Conservation (phyloP, 805 yeast species). For the Saccharomyces eubayanus region DNA sequence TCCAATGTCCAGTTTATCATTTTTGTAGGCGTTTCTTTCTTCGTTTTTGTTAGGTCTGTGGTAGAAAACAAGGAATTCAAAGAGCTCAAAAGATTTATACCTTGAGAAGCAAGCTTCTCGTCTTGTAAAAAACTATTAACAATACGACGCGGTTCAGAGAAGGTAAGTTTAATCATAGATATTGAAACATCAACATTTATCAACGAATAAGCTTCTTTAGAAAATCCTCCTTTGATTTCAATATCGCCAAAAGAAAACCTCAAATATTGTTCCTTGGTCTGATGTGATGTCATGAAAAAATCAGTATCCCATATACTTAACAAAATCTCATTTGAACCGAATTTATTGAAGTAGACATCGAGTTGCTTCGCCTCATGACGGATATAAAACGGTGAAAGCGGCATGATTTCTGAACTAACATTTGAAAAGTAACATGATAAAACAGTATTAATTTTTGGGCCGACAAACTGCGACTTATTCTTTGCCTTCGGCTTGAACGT, state of each 20-base stretch:
- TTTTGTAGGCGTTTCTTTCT: neutral
- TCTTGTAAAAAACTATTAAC: constrained; percentile 21
- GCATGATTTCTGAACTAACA: constrained; percentile 20
- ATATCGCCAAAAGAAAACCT: constrained; percentile 21
- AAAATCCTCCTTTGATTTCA: constrained; percentile 7
- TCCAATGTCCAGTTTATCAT: constrained; percentile 14
- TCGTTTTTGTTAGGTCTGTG: neutral
- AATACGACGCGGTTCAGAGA: constrained; percentile 25
- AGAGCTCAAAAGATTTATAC: constrained; percentile 10
- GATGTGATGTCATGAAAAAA: constrained; percentile 18
- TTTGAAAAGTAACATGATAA: constrained; percentile 11
- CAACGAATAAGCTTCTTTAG: constrained; percentile 3
- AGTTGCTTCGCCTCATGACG: constrained; percentile 20
- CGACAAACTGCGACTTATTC: constrained; percentile 3
- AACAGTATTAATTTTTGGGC: neutral
- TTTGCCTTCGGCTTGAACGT: neutral
- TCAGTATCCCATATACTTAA: constrained; percentile 21
- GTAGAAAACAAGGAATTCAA: constrained; percentile 5
- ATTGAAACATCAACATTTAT: constrained; percentile 9
- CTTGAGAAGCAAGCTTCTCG: constrained; percentile 17
- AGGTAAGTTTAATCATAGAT: constrained; percentile 20
- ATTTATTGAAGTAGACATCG: constrained; percentile 13
- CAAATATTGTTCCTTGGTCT: constrained; percentile 22
- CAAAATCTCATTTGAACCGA: constrained; percentile 10
- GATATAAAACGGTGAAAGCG: constrained; percentile 18